Evolutionary conservation across 805 yeast species (phyloP), one percentile per base, ranked within the genome.

Genomic region (Wickerhamomyces strasburgensis): DNA sequence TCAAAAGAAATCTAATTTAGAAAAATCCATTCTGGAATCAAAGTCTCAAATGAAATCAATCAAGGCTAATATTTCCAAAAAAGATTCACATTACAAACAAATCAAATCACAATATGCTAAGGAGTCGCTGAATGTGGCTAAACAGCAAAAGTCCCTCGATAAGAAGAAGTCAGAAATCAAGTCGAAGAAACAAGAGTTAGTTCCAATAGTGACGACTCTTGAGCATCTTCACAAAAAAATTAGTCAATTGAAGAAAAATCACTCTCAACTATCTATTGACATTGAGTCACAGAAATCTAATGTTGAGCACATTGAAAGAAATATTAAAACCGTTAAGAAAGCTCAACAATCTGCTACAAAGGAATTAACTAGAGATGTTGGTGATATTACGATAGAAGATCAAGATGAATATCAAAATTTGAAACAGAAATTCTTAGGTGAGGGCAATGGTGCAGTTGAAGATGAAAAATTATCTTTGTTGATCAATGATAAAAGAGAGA

Each of bases 171-270:
- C 52, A 3, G 57, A 61, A n/a, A 56, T 72, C 14, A 80, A 75
- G 28, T 55, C 59, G 6, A 42, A 64, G 26, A 60, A 64, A 19
- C 69, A 69, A 35, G 69, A 70, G 6, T 48, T 84, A 34, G 67
- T 83, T 19, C 94, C 95, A 1, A 54, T 81, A 5, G 70, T 68
- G 23, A 73, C 86, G 6, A 78, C 76, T 42, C 70, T 71, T 37
- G 64, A 65, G 9, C 65, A 80, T 8, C 48, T 73, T 1, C 47
- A 54, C 9, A 67, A 67, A 33, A 80, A 78, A 43, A 60, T 78
- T 2, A 49, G 52, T 6, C 68, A 68, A 26, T 64, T 68, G 31
- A 68, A 67, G 33, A 64, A 62, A 26, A 74, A 79, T 52, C 61
- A 75, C 5, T 63, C 58, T 19, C 75, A 76, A 30, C 56, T 85